Evolutionary conservation across 2,329 filamentous ascomycete species (phyloP).

Genomic region (Triangularia verruculosa): DNA sequence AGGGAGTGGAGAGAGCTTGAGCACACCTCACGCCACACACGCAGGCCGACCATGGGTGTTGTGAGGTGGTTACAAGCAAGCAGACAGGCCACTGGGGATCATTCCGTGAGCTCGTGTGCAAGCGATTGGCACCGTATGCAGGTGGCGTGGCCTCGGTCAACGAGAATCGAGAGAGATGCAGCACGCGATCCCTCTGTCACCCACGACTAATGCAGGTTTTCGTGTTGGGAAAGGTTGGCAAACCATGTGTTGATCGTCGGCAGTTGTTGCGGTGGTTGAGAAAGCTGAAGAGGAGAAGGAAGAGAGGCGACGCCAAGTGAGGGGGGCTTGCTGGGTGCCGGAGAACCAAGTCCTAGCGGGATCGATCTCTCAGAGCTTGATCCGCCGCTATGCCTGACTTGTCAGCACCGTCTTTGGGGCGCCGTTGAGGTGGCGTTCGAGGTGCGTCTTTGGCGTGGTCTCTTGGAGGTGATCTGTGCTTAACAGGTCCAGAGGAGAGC

Average conservation of each 20-base stretch:
- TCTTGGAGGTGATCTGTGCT: neutral
- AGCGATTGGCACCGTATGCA: conserved; percentile 1
- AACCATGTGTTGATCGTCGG: conserved; percentile 2
- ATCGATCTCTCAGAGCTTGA: neutral
- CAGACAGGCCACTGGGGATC: neutral
- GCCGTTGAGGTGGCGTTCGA: neutral
- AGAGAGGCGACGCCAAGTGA: neutral
- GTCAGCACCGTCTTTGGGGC: neutral
- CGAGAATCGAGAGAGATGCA: neutral
- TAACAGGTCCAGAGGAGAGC: neutral
- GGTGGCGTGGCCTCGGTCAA: neutral
- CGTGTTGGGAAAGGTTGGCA: neutral
- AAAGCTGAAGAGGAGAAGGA: neutral
- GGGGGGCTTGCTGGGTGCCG: neutral
- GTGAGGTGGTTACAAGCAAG: neutral
- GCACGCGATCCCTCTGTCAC: neutral
- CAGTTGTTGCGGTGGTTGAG: conserved; percentile 4
- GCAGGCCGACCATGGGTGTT: neutral
- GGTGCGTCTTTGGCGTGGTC: neutral
- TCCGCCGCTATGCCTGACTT: neutral
- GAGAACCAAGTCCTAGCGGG: neutral
- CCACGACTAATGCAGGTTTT: neutral
- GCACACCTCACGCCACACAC: neutral
- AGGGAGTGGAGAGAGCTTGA: neutral
- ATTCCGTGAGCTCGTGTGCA: neutral